Conservation (phyloP, 345 rosid genomes). For the Carallia pectinifolia region DNA sequence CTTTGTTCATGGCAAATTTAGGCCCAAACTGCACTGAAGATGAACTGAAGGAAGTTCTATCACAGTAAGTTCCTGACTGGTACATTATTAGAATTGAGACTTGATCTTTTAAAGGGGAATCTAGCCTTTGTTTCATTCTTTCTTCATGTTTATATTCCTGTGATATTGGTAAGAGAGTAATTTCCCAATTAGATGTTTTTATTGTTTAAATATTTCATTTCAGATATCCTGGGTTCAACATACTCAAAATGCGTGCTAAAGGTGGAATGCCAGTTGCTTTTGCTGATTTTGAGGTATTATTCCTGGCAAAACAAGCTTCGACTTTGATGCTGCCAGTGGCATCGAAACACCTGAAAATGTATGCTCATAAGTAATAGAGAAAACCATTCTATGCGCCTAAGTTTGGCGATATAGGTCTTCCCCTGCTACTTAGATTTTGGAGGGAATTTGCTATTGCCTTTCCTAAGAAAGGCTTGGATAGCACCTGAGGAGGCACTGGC, state of each 20-base stretch:
- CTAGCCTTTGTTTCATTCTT: background rate
- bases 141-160: background rate
- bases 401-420: too few relatives aligned
- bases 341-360: background rate
- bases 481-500: too few relatives aligned
- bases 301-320: background rate
- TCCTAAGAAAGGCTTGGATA: too few relatives aligned
- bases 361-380: background rate
- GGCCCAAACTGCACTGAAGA: constrained; percentile 87
- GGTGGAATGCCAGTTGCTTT: constrained; percentile 93
- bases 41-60: constrained; percentile 65
- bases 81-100: background rate
- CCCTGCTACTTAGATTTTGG: too few relatives aligned
- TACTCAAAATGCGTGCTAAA: constrained; percentile 60
- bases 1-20: constrained; percentile 83
- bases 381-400: background rate
- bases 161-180: background rate
- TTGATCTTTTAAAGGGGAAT: background rate
- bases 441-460: too few relatives aligned
- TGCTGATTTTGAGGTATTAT: constrained; percentile 81
- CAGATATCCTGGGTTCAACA: constrained; percentile 74
- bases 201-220: constrained; percentile 19
- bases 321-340: background rate
- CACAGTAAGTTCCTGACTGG: constrained; percentile 46
- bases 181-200: background rate